A percentile compares a stretch with the other conserved stretches of the same genome.
Conservation (phyloP, 805 yeast species). For the Candida gorgasii region DNA sequence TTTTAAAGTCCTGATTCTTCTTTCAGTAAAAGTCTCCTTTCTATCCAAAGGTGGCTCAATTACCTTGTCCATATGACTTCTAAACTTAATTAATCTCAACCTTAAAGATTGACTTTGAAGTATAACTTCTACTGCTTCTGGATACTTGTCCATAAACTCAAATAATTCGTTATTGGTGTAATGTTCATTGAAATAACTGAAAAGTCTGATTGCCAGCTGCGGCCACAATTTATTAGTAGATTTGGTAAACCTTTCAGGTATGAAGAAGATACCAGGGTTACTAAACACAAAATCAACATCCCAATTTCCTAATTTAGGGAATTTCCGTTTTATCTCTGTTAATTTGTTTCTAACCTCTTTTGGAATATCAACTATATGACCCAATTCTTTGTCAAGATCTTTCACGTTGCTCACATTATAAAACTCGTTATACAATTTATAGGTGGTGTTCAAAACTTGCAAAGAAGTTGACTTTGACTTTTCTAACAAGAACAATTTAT, state of each 20-base stretch:
- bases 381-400: slow-evolving; percentile 11
- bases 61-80: slow-evolving; percentile 23
- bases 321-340: slow-evolving; percentile 5
- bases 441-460: slow-evolving; percentile 17
- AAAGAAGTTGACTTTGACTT: slow-evolving; percentile 17
- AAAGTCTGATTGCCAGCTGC: slow-evolving; percentile 16
- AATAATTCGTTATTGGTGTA: slow-evolving; percentile 24
- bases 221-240: slow-evolving; percentile 25
- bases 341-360: not conserved
- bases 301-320: slow-evolving; percentile 12
- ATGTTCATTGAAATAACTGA: slow-evolving; percentile 18
- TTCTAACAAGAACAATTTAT: slow-evolving; percentile 27
- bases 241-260: slow-evolving; percentile 29
- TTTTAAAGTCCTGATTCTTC: slow-evolving; percentile 24
- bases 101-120: slow-evolving; percentile 9
- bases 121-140: slow-evolving; percentile 33
- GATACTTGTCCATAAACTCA: slow-evolving; percentile 33
- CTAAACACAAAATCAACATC: slow-evolving; percentile 17
- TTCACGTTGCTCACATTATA: slow-evolving; percentile 24
- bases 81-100: slow-evolving; percentile 18
- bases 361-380: slow-evolving; percentile 1
- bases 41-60: slow-evolving; percentile 18
- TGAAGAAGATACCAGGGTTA: slow-evolving; percentile 28
- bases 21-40: slow-evolving; percentile 21
- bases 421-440: slow-evolving; percentile 24